Evolutionary conservation across 1,284 basidiomycete species (phyloP).

Genomic region (Marasmius tenuissimus): DNA sequence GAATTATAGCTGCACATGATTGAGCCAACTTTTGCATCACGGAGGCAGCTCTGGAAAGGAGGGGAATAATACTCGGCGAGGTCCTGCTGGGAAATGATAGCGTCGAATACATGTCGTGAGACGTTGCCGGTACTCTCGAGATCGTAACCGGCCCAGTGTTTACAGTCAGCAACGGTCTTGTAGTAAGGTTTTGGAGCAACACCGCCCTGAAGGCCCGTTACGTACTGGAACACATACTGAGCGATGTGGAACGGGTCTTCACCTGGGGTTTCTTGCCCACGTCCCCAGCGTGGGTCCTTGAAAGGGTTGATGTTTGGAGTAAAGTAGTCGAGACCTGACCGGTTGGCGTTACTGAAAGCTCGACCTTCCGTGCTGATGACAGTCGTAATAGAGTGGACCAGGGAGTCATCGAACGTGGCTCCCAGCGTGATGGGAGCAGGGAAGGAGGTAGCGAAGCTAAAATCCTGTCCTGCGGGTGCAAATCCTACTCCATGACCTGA

Average conservation of each 20-base stretch:
- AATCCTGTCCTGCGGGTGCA: conserved; percentile 42
- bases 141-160: conserved; percentile 60
- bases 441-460: conserved; percentile 58
- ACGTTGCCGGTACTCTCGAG: conserved; percentile 54
- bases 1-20: conserved; percentile 65
- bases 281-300: conserved; percentile 61
- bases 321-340: conserved; percentile 49
- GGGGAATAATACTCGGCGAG: conserved; percentile 55
- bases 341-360: conserved; percentile 53
- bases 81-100: conserved; percentile 53
- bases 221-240: conserved; percentile 53
- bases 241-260: conserved; percentile 56
- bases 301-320: conserved; percentile 64
- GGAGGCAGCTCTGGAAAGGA: conserved; percentile 54
- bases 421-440: conserved; percentile 87
- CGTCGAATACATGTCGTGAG: conserved; percentile 48
- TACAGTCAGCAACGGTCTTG: conserved; percentile 56
- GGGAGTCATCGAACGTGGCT: conserved; percentile 75
- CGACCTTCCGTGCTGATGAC: conserved; percentile 56
- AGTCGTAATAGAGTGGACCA: conserved; percentile 46
- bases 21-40: conserved; percentile 55
- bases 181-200: conserved; percentile 49
- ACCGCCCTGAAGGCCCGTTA: conserved; percentile 56
- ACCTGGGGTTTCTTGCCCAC: conserved; percentile 60
- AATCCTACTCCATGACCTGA: conserved; percentile 51